Evolutionary conservation across 139 green algal species (phyloP).

Genomic region (Chlorella sorokiniana): DNA sequence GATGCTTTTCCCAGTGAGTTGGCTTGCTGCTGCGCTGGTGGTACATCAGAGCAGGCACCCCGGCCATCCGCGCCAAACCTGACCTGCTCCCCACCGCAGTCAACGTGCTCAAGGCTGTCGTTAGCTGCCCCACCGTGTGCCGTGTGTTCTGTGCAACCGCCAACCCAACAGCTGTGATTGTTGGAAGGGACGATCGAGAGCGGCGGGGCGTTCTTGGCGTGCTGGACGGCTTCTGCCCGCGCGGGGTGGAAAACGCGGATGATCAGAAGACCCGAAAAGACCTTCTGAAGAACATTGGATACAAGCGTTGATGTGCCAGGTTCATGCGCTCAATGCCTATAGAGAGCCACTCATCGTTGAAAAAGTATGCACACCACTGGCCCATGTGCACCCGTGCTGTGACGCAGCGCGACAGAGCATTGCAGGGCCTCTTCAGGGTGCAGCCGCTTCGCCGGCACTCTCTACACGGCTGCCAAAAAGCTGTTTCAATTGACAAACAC

Average conservation of each 20-base stretch:
- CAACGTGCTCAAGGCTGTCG: slow-evolving; percentile 7
- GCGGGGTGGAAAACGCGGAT: neutral
- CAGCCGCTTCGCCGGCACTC: too few relatives aligned
- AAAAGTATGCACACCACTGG: too few relatives aligned
- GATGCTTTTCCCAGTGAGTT: neutral
- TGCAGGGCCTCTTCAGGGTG: too few relatives aligned
- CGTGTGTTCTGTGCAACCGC: slow-evolving; percentile 15
- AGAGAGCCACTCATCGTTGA: too few relatives aligned
- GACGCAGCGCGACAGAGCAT: too few relatives aligned
- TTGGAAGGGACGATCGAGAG: slow-evolving; percentile 7
- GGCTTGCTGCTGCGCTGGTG: too few relatives aligned
- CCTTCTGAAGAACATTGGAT: slow-evolving; percentile 8
- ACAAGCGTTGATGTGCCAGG: neutral
- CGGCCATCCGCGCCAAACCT: too few relatives aligned
- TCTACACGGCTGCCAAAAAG: too few relatives aligned
- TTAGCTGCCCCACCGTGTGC: slow-evolving; percentile 1
- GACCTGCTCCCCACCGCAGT: neutral
- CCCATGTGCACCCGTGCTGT: too few relatives aligned
- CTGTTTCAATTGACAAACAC: too few relatives aligned
- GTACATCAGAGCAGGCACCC: too few relatives aligned
- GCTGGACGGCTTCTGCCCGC: slow-evolving; percentile 23
- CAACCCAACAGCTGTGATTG: slow-evolving; percentile 14
- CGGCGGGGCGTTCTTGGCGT: slow-evolving; percentile 11
- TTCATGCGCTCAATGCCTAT: neutral
- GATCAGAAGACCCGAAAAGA: slow-evolving; percentile 12